A percentile compares a stretch with the other conserved stretches of the same genome.
These are phyloP conservation scores for Scenedesmus sp. DNA, from an alignment of 163 green algal species.

Conservation along the genomic window DNA sequence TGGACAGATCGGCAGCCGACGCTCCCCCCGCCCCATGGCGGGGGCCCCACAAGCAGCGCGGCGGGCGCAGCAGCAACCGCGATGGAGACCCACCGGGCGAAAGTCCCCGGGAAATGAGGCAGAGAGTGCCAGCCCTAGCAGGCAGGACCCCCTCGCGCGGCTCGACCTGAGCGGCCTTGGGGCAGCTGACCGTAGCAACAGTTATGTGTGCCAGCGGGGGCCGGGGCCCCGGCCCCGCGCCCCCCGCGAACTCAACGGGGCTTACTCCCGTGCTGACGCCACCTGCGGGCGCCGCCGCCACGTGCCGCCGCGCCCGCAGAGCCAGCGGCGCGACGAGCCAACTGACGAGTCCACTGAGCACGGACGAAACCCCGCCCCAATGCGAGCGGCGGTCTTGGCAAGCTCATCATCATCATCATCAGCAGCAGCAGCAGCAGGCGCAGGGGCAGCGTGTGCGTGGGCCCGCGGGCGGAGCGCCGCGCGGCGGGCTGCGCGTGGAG, in stretches of 20 bases:
- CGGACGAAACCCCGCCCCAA: too few species aligned
- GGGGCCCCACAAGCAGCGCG: neutral
- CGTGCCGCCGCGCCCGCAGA: constrained; percentile 16
- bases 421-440: too few species aligned
- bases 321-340: too few species aligned
- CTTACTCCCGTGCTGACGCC: constrained; percentile 94
- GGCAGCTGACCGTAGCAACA: constrained; percentile 91
- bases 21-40: neutral
- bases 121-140: constrained; percentile 91
- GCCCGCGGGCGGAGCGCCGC: too few species aligned
- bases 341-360: too few species aligned
- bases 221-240: constrained; percentile 37
- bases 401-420: too few species aligned
- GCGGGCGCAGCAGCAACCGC: constrained; percentile 32
- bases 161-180: constrained; percentile 46
- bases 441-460: too few species aligned
- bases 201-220: constrained; percentile 87
- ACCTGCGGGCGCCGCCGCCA: constrained; percentile 49
- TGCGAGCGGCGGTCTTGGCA: too few species aligned
- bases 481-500: too few species aligned
- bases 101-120: constrained; percentile 93
- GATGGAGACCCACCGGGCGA: constrained; percentile 76
- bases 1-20: constrained; percentile 44
- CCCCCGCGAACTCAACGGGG: constrained; percentile 87
- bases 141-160: constrained; percentile 71